A percentile compares a stretch with the other conserved stretches of the same genome.
Conservation (phyloP, 2,329 filamentous ascomycete species). For the Emmonsiellopsis sp. region DNA sequence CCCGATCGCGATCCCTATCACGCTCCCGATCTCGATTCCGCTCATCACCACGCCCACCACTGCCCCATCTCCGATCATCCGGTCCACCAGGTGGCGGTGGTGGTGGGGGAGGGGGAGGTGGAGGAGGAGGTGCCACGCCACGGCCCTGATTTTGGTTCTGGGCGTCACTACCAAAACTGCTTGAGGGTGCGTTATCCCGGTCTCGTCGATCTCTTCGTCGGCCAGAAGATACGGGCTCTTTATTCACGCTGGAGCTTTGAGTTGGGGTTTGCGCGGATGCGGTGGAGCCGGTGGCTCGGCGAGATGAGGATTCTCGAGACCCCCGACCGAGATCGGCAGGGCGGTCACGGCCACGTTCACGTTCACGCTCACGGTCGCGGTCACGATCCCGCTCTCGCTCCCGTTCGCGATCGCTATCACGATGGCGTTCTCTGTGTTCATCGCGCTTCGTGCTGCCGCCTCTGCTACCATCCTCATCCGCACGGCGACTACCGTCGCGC, state of each 20-base stretch:
- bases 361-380: slow-evolving; percentile 13
- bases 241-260: slow-evolving; percentile 1
- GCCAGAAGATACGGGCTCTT: neutral
- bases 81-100: neutral
- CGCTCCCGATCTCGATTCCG: slow-evolving; percentile 7
- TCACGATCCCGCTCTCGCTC: slow-evolving; percentile 16
- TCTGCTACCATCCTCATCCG: slow-evolving; percentile 19
- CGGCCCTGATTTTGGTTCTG: neutral
- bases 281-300: neutral
- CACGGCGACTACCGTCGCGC: slow-evolving; percentile 19
- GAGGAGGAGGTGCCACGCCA: neutral
- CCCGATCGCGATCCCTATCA: slow-evolving; percentile 2
- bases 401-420: slow-evolving; percentile 11
- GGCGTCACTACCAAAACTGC: no score
- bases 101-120: slow-evolving; percentile 5
- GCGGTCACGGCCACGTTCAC: neutral
- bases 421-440: slow-evolving; percentile 27
- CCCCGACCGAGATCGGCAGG: slow-evolving; percentile 1
- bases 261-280: no score
- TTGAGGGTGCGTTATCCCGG: slow-evolving; percentile 2
- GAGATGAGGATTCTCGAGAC: slow-evolving; percentile 8
- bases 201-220: slow-evolving; percentile 8
- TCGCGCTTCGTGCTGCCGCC: slow-evolving; percentile 24
- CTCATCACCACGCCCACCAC: slow-evolving; percentile 1
- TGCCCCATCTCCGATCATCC: slow-evolving; percentile 8